Evolutionary conservation across 352 stramenopile species (phyloP), one percentile per base, ranked within the genome.

Genomic region (Phytopythium kandeliae): DNA sequence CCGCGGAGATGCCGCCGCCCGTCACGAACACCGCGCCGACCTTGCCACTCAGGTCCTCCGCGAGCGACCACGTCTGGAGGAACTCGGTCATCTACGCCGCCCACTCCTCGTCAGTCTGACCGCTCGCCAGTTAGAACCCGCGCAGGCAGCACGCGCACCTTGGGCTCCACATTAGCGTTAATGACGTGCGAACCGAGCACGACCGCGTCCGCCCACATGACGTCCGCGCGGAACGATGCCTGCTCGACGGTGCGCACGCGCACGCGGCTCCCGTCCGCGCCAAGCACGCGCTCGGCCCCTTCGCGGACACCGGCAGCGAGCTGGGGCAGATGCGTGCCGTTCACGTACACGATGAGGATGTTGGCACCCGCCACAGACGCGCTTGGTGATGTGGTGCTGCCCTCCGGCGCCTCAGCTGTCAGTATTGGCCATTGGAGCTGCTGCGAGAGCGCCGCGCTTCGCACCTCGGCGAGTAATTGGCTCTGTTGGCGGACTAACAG

Each of bases 121-220:
- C 3, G 10, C 16, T 16, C 2, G 33, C 4, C 16, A n/a, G n/a
- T n/a, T n/a, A n/a, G 28, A 31, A 4, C 28, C 28, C 28, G 28
- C 28, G 28, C 9, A 9, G 9, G 4, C 28, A 31, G 28, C n/a
- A n/a, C n/a, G n/a, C 68, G 19, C 51, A 86, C 78, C 65, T 89
- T 81, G 9, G 86, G 81, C 54, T 96, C 84, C 12, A 96, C 73
- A 57, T 96, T 96, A 34, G 83, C 86, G 55, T 96, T 94, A 30
- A 92, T 70, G 19, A 96, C 86, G 38, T 92, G 79, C 15, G 74
- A 81, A 34, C 86, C 86, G 21, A 96, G 72, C 38, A 96, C 78
- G 15, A 96, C 63, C 2, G 84, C 84, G 60, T 96, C 82, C 0
- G 86, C 84, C 72, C 83, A 91, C 48, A 83, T 49, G 13, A 96